A percentile compares a stretch with the other conserved stretches of the same genome.
Evolutionary conservation across 176 grass and related monocot genomes (phyloP).

Genomic region (Cenchrus americanus): DNA sequence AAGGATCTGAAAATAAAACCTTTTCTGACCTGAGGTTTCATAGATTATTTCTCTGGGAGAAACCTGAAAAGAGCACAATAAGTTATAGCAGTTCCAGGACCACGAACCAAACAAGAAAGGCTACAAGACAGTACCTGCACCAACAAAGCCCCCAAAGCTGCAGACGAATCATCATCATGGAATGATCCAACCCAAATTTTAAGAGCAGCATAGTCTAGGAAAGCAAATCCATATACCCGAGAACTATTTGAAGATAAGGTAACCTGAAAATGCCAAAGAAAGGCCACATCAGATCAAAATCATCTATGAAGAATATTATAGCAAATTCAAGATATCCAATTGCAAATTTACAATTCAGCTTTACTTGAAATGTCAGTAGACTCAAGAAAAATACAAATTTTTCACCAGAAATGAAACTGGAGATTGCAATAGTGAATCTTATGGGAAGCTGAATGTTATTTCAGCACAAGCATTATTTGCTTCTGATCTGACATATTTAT

Average conservation of each 20-base stretch:
- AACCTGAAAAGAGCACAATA: slow-evolving; percentile 65
- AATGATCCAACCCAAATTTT: slow-evolving; percentile 95
- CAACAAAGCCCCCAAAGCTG: slow-evolving; percentile 87
- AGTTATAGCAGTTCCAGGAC: slow-evolving; percentile 33
- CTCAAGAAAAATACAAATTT: slow-evolving; percentile 16
- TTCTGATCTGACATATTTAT: slow-evolving; percentile 18
- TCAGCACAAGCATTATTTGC: slow-evolving; percentile 6
- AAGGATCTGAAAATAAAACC: slow-evolving; percentile 23
- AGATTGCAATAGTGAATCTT: slow-evolving; percentile 27
- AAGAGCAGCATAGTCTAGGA: slow-evolving; percentile 82
- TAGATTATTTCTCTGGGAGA: slow-evolving; percentile 88
- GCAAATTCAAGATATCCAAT: slow-evolving; percentile 8
- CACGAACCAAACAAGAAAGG: slow-evolving; percentile 21
- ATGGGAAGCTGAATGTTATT: background rate
- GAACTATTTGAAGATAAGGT: slow-evolving; percentile 42
- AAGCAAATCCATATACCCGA: slow-evolving; percentile 89
- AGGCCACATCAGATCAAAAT: slow-evolving; percentile 21
- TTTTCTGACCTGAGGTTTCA: slow-evolving; percentile 83
- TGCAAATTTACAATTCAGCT: background rate
- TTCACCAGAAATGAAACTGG: background rate
- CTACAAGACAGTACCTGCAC: slow-evolving; percentile 72
- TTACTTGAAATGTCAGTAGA: background rate
- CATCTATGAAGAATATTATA: slow-evolving; percentile 31
- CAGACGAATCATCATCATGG: slow-evolving; percentile 72
- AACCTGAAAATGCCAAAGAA: slow-evolving; percentile 42